A percentile compares a stretch with the other conserved stretches of the same genome.
Evolutionary conservation across 441 rosid species (phyloP).

Genomic region (Flueggea neowawraea): DNA sequence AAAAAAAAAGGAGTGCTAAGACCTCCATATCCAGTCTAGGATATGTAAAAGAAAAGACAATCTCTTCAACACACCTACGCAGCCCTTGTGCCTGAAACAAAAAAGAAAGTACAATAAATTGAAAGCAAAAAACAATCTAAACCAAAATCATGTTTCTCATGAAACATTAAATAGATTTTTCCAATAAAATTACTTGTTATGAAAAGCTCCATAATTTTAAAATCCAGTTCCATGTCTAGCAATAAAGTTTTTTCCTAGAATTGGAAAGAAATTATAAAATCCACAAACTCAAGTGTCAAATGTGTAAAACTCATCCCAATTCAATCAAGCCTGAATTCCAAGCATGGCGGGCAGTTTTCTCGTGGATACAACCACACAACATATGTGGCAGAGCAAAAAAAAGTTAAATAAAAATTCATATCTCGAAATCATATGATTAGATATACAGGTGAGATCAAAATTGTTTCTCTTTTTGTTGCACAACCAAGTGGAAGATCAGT

Average conservation of each 20-base stretch:
- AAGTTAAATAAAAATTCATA: too few relatives aligned
- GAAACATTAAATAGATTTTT: too few relatives aligned
- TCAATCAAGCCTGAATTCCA: background rate
- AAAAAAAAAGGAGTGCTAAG: slow-evolving; percentile 2
- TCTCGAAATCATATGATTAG: too few relatives aligned
- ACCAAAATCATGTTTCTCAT: too few relatives aligned
- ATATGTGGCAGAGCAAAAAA: too few relatives aligned
- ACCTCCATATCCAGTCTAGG: slow-evolving; percentile 98
- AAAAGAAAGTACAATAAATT: slow-evolving; percentile 5
- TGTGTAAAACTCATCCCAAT: background rate
- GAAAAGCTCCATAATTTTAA: too few relatives aligned
- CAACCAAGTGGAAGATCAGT: too few relatives aligned
- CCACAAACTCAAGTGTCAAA: background rate
- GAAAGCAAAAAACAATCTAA: slow-evolving; percentile 1
- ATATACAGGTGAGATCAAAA: too few relatives aligned
- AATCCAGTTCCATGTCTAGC: background rate
- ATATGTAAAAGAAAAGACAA: slow-evolving; percentile 76
- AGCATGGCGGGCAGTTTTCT: background rate
- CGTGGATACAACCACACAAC: too few relatives aligned
- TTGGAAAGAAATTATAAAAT: background rate
- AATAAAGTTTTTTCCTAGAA: background rate
- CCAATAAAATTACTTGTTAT: too few relatives aligned
- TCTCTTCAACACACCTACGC: slow-evolving; percentile 84
- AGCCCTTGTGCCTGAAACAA: slow-evolving; percentile 54
- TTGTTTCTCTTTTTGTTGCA: too few relatives aligned